Evolutionary conservation across 805 yeast species (phyloP), one percentile per base, ranked within the genome.

Genomic region (Barnettozyma salicaria): DNA sequence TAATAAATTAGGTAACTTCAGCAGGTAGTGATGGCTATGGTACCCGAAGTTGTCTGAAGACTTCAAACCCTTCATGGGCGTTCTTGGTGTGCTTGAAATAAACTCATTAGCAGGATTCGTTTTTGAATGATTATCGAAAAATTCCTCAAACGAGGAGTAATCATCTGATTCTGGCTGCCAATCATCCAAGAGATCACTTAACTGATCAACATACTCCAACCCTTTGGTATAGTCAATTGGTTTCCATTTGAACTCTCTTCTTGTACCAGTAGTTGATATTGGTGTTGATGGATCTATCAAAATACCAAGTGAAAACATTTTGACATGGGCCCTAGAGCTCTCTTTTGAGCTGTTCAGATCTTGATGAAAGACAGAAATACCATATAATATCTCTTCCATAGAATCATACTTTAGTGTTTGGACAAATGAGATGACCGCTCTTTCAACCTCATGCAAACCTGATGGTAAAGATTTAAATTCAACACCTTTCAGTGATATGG

Each of bases 401-500:
- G 39, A 37, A 2, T 47, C 42, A 5, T 38, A 45, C 4, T 37
- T 24, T 26, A 54, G 58, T 7, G 65, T 60, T 6, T 49, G 56
- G 3, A 66, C 68, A 56, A 80, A 79, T 36, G 73, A 70, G 1
- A 80, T 64, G 2, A 73, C 70, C 49, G 80, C 88, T 11, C 49
- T 39, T 16, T 56, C 54, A 3, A 64, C 63, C 11, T 72, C 65
- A 49, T 80, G 88, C 3, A 78, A 60, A 1, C 89, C 87, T 0
- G 85, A 76, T 0, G 88, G 88, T 30, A 80, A 58, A n/a, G 78
- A 64, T 45, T 76, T 73, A 58, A 69, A 80, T 55, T 80, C 88
- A 4, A 80, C 50, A 10, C 70, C 69, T 21, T 64, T 56, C 19
- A 74, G 49, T 0, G 64, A 44, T 12, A 53, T 40, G 7, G 34